Evolutionary conservation across 805 yeast species (phyloP), one percentile per base, ranked within the genome.

Genomic region (Cyberlindnera mycetangii): DNA sequence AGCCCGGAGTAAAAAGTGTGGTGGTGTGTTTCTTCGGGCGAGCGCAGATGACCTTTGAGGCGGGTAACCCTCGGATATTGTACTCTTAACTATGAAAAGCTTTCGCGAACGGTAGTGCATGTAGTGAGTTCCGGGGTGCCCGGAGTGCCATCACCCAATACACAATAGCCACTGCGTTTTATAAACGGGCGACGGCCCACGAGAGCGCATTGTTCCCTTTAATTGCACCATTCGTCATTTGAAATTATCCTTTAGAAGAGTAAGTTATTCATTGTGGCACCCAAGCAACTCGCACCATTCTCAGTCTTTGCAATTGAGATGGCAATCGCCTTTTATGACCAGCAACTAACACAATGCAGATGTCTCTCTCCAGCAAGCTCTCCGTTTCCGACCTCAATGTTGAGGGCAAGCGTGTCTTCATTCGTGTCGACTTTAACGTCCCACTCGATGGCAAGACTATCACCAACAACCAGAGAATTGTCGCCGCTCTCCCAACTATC

Each of bases 381-480:
- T 84, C 97, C 48, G 97, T 93, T 70, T 80, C 85, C 66, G 99
- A 93, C 72, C 75, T 93, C 59, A 80, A 81, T 68, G 82, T 89
- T 69, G 68, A 83, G 61, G 90, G 79, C 70, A 90, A 93, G 80
- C 83, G 97, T 69, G 99, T 93, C 70, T 90, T 93, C 76, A 92
- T 93, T 79, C 87, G 99, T 76, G 99, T 95, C 53, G 97, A 92
- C 71, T 86, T 86, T 80, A 86, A 86, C 74, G 95, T 86, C 55
- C 95, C 95, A 68, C 82, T 93, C 61, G 98, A 93, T 66, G 98
- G 97, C 60, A 80, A 79, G 64, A 90, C 83, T 68, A 93, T 93
- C 78, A 95, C 99, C 76, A 93, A 95, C 83, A 95, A 93, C 79
- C 98, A 93, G 77, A 85, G 99, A 76, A 93, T 93, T 66, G 98